Evolutionary conservation across 192 early-diverging fungal genomes (phyloP), one percentile per base, ranked within the genome.

Genomic region (Ambispora gerdemannii): DNA sequence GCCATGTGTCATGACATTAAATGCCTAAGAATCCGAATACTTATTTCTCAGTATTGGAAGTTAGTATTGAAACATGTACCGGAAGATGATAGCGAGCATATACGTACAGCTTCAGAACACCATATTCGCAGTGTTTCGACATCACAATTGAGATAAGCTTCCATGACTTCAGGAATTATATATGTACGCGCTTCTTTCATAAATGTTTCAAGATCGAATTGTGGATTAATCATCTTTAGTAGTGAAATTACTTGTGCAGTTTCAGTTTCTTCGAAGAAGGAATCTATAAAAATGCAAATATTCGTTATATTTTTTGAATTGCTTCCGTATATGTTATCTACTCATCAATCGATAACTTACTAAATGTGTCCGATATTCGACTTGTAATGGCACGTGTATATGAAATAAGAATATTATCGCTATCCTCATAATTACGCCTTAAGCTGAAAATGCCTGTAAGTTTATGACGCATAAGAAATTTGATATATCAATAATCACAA

Each of bases 141-240:
- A 71, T 98, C 95, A 33, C 90, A 87, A 69, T 89, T 91, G 62
- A 99, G 76, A 51, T 96, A 94, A 0, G 94, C 96, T 67, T 99
- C 97, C 75, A 98, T 86, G 60, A 99, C 81, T 74, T 99, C 97
- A 8, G 97, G 96, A 74, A 99, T 82, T 63, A 95, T 93, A 66
- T 89, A 97, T 74, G 89, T 87, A 68, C 94, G 90, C 32, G 89
- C 89, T 71, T 99, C 96, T 76, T 87, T 90, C 82, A 97, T 80
- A 76, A 98, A 98, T 31, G 76, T 81, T 38, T 97, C 92, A 61
- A 91, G 83, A 72, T 82, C 85, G 76, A 99, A 98, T 13, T 74
- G 71, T 6, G 94, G 96, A 61, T 99, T 94, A 24, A 96, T 90
- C 38, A 81, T 78, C 62, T 91, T 86, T 51, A 99, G 86, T 36